phyloP scores from a whole-genome alignment of 2,329 filamentous ascomycete species.

The Hymenoscyphus linearis region DNA sequence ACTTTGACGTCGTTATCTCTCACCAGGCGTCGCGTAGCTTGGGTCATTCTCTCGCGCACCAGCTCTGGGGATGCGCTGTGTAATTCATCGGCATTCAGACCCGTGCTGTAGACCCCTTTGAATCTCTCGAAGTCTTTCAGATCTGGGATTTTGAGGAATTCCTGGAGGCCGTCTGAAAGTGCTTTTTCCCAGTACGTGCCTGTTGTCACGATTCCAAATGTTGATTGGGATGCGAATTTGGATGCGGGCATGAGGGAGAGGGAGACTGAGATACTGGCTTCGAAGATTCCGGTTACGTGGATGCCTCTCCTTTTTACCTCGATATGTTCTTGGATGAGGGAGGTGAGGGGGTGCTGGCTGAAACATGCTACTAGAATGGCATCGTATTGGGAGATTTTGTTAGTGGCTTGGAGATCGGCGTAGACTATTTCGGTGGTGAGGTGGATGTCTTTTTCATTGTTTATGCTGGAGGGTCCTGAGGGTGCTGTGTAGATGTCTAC shows the following conservation, averaged over 20 bases:
- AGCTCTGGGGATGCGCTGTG: conserved; percentile 62
- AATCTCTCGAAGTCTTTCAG: conserved; percentile 43
- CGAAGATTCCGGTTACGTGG: conserved; percentile 78
- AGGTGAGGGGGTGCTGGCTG: conserved; percentile 74
- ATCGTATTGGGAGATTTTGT: conserved; percentile 49
- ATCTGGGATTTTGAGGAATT: conserved; percentile 51
- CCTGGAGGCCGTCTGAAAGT: conserved; percentile 57
- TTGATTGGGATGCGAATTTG: conserved; percentile 28
- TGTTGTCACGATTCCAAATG: conserved; percentile 86
- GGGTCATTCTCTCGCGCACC: conserved; percentile 59
- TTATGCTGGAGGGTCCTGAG: conserved; percentile 65
- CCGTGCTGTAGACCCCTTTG: conserved; percentile 76
- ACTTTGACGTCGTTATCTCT: conserved; percentile 51
- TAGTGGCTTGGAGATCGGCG: conserved; percentile 60
- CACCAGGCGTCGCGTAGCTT: conserved; percentile 64
- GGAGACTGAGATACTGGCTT: conserved; percentile 62
- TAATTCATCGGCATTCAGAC: conserved; percentile 72
- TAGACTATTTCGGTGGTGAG: conserved; percentile 40
- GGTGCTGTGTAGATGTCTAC: conserved; percentile 65
- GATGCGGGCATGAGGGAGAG: conserved; percentile 34
- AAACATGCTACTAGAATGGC: conserved; percentile 87
- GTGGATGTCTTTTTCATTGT: conserved; percentile 65
- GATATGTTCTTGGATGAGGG: conserved; percentile 43
- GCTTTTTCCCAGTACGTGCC: conserved; percentile 78
- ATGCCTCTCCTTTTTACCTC: conserved; percentile 30